Percentiles rank a stretch among this genome's conserved stretches.
Evolutionary conservation across 2,329 filamentous ascomycete species (phyloP).

Genomic region (Botrytis galanthina): DNA sequence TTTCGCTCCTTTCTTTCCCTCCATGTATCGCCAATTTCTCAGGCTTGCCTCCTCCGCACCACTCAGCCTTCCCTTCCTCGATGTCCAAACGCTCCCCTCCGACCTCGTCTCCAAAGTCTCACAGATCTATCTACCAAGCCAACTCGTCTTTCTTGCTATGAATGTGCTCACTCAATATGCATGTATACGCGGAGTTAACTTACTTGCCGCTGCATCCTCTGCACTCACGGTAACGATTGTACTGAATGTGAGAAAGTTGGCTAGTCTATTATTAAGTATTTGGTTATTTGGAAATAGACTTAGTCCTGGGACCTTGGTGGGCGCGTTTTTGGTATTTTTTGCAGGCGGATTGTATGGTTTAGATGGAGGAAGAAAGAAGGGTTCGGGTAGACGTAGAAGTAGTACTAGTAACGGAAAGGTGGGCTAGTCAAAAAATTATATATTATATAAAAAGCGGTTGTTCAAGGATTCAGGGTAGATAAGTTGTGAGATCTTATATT

Average conservation of each 20-base stretch:
- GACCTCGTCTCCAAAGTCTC: constrained; percentile 41
- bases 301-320: constrained; percentile 71
- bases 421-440: constrained; percentile 15
- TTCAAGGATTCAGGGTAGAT: neutral
- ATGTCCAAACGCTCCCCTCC: constrained; percentile 40
- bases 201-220: constrained; percentile 83
- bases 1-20: constrained; percentile 69
- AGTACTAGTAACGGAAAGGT: constrained; percentile 18
- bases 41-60: constrained; percentile 63
- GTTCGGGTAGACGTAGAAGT: neutral
- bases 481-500: neutral
- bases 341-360: constrained; percentile 89
- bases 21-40: constrained; percentile 61
- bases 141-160: constrained; percentile 66
- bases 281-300: constrained; percentile 90
- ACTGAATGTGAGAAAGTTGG: constrained; percentile 89
- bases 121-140: constrained; percentile 57
- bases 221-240: constrained; percentile 96
- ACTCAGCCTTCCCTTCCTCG: constrained; percentile 45
- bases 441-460: neutral
- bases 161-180: constrained; percentile 90
- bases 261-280: constrained; percentile 87
- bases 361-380: constrained; percentile 46
- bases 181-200: constrained; percentile 93
- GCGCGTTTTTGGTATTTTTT: constrained; percentile 82